phyloP scores from a whole-genome alignment of 78 protist genomes.

The Cavenderia fasciculata region DNA sequence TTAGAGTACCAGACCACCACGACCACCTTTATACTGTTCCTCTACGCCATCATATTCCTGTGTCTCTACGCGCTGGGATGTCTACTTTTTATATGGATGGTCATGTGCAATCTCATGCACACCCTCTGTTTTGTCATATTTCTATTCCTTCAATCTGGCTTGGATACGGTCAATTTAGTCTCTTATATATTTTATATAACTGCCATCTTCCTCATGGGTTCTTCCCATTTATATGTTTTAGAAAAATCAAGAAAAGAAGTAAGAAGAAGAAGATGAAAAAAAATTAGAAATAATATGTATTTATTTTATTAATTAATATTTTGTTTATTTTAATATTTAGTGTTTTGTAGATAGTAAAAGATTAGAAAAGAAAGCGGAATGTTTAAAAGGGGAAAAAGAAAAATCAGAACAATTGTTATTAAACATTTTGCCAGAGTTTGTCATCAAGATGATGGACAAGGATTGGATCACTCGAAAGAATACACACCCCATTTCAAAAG shows the following conservation, averaged over 20 bases:
- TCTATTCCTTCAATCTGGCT: conserved; percentile 19
- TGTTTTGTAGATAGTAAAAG: conserved; percentile 62
- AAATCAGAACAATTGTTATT: conserved; percentile 47
- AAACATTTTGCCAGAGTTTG: conserved; percentile 67
- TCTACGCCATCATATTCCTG: conserved; percentile 26
- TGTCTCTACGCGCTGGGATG: conserved; percentile 71
- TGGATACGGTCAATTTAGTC: conserved; percentile 32
- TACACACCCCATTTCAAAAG: conserved; percentile 40
- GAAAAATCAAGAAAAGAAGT: conserved; percentile 78
- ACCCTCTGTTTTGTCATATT: conserved; percentile 47
- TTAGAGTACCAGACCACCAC: conserved; percentile 51
- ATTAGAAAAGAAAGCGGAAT: conserved; percentile 25
- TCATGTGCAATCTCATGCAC: conserved; percentile 35
- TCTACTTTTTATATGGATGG: conserved; percentile 69
- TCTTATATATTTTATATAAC: conserved; percentile 46
- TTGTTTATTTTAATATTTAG: background rate
- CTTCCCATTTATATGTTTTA: conserved; percentile 62
- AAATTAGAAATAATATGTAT: too few relatives aligned
- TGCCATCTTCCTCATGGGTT: conserved; percentile 46
- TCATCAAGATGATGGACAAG: conserved; percentile 27
- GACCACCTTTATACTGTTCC: conserved; percentile 41
- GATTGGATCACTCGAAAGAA: background rate
- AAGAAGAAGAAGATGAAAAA: too few relatives aligned
- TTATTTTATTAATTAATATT: background rate
- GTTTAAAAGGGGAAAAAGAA: conserved; percentile 47